A percentile compares a stretch with the other conserved stretches of the same genome.
Evolutionary conservation across 371 early-diverging fungal genomes (phyloP).

Genomic region (Mortierella polycephala): DNA sequence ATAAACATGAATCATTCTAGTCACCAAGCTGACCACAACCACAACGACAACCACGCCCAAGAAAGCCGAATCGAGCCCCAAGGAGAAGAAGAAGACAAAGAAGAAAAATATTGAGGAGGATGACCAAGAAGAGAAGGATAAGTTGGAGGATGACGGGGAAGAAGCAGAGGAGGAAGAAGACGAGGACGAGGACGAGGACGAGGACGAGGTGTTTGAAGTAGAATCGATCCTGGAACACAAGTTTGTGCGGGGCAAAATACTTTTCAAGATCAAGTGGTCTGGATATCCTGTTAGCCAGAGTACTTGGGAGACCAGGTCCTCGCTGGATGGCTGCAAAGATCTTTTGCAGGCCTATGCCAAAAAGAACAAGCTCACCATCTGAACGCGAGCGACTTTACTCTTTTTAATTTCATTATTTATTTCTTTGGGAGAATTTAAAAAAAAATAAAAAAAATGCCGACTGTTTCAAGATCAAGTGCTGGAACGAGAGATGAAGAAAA

Average conservation of each 20-base stretch:
- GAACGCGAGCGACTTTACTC: background rate
- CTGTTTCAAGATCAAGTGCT: too few relatives aligned
- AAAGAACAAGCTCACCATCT: constrained; percentile 6
- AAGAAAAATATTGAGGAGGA: background rate
- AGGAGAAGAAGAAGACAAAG: background rate
- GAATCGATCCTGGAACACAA: constrained; percentile 21
- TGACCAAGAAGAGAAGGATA: background rate
- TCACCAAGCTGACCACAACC: too few relatives aligned
- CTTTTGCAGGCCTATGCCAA: constrained; percentile 8
- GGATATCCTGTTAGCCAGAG: constrained; percentile 7
- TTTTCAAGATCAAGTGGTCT: constrained; percentile 20
- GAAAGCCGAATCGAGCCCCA: background rate
- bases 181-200: background rate
- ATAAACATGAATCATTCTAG: too few relatives aligned
- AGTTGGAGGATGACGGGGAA: background rate
- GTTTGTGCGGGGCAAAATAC: background rate
- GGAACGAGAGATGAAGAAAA: background rate
- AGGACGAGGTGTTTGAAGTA: constrained; percentile 25
- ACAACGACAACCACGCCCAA: background rate
- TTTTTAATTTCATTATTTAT: background rate
- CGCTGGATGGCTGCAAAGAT: constrained; percentile 14
- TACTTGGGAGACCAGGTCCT: constrained; percentile 11
- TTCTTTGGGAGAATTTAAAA: background rate
- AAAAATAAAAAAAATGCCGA: background rate
- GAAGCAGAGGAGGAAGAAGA: background rate